Conservation (phyloP, 139 green algal species). For the Chlamydomonas sp. region DNA sequence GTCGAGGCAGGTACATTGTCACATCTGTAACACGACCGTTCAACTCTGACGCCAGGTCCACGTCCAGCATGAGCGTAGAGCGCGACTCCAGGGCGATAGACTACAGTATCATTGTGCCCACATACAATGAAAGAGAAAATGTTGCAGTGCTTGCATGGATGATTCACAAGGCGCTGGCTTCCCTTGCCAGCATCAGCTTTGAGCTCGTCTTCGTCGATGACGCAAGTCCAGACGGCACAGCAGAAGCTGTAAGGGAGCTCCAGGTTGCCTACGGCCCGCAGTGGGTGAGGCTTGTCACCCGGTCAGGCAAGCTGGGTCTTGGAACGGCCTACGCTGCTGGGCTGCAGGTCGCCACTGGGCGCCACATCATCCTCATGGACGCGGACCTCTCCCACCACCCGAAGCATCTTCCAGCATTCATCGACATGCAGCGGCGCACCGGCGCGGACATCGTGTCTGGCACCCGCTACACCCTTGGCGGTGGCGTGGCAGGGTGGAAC, state of each 20-base stretch:
- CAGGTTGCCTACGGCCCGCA: background rate
- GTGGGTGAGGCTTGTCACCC: slow-evolving; percentile 55
- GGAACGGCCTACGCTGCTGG: slow-evolving; percentile 65
- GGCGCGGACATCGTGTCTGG: slow-evolving; percentile 89
- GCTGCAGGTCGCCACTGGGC: slow-evolving; percentile 57
- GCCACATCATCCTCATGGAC: slow-evolving; percentile 96
- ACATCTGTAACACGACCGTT: background rate
- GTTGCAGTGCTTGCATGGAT: slow-evolving; percentile 86
- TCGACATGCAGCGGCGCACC: slow-evolving; percentile 65
- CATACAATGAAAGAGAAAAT: slow-evolving; percentile 97
- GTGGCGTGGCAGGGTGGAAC: slow-evolving; percentile 94
- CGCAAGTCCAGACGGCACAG: slow-evolving; percentile 92
- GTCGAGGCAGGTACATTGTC: background rate
- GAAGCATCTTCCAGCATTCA: slow-evolving; percentile 45
- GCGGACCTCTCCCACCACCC: slow-evolving; percentile 96
- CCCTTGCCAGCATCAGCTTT: slow-evolving; percentile 54
- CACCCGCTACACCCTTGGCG: slow-evolving; percentile 83
- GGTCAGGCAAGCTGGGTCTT: slow-evolving; percentile 86
- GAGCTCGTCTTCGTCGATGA: slow-evolving; percentile 97
- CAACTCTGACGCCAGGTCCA: background rate
- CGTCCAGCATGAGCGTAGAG: background rate
- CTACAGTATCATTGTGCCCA: slow-evolving; percentile 94
- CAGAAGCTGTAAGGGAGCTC: slow-evolving; percentile 64
- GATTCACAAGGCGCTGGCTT: slow-evolving; percentile 75
- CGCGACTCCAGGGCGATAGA: background rate